A percentile compares a stretch with the other conserved stretches of the same genome.
Conservation (phyloP, 495 filamentous ascomycete species). For the Parathielavia appendiculata region DNA sequence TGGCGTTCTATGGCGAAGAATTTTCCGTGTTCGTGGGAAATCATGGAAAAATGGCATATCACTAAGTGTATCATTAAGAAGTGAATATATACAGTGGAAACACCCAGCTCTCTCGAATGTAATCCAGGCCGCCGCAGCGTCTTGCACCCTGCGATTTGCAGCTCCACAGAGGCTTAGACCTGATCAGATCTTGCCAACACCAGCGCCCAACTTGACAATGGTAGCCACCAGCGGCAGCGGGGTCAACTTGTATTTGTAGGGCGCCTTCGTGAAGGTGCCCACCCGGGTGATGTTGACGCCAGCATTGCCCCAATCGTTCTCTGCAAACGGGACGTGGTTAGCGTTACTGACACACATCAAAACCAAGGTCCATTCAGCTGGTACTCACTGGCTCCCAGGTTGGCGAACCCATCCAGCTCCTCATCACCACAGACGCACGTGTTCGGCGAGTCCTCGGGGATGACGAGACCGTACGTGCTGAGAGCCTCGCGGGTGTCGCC, state of each 20-base stretch:
- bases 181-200: constrained; percentile 37
- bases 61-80: too few species aligned
- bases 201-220: constrained; percentile 35
- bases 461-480: constrained; percentile 45
- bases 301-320: constrained; percentile 39
- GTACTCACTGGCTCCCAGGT: constrained; percentile 38
- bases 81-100: not conserved
- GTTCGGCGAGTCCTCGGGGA: constrained; percentile 38
- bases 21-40: too few species aligned
- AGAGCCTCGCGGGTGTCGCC: constrained; percentile 40
- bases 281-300: constrained; percentile 40
- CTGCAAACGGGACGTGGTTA: too few species aligned
- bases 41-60: too few species aligned
- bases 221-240: constrained; percentile 31
- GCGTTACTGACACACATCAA: not conserved
- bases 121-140: too few species aligned
- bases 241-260: constrained; percentile 38
- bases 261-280: constrained; percentile 38
- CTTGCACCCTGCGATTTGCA: too few species aligned
- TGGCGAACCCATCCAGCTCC: constrained; percentile 29
- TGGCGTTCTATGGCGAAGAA: too few species aligned
- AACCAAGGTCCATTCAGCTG: not conserved
- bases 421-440: constrained; percentile 26
- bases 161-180: not conserved
- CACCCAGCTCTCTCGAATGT: not conserved